Evolutionary conservation across 2,329 filamentous ascomycete genomes (phyloP).

Genomic region (Pseudopyricularia cyperi): DNA sequence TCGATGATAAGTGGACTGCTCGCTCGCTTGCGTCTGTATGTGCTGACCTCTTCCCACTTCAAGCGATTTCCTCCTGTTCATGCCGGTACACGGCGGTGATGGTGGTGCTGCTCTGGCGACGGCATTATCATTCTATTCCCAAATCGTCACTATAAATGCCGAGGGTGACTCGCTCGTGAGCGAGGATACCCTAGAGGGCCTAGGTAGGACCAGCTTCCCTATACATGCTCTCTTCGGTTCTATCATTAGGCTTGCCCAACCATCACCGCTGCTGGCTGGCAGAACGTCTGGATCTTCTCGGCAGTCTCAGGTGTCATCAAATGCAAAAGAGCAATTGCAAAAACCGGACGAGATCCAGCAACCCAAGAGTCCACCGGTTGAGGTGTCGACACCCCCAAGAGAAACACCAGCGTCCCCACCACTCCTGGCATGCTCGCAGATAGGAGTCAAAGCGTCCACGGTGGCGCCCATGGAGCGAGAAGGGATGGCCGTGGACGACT

Average conservation of each 20-base stretch:
- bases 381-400: background rate
- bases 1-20: background rate
- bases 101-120: slow-evolving; percentile 61
- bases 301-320: slow-evolving; percentile 3
- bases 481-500: background rate
- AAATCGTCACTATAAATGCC: slow-evolving; percentile 75
- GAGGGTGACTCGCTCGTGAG: slow-evolving; percentile 90
- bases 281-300: background rate
- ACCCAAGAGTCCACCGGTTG: background rate
- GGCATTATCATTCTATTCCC: slow-evolving; percentile 82
- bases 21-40: background rate
- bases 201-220: slow-evolving; percentile 77
- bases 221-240: slow-evolving; percentile 63
- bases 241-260: slow-evolving; percentile 51
- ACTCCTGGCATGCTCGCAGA: background rate
- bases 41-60: background rate
- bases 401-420: background rate
- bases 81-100: slow-evolving; percentile 43
- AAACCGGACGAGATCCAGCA: background rate
- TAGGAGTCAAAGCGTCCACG: background rate
- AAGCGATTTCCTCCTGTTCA: slow-evolving; percentile 88
- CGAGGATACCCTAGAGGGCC: slow-evolving; percentile 79
- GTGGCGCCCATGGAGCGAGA: background rate
- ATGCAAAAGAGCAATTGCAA: background rate
- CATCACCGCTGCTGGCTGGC: slow-evolving; percentile 6